Evolutionary conservation across 768 basidiomycete genomes (phyloP), one percentile per base, ranked within the genome.

Genomic region (Hygrocybe punicea): DNA sequence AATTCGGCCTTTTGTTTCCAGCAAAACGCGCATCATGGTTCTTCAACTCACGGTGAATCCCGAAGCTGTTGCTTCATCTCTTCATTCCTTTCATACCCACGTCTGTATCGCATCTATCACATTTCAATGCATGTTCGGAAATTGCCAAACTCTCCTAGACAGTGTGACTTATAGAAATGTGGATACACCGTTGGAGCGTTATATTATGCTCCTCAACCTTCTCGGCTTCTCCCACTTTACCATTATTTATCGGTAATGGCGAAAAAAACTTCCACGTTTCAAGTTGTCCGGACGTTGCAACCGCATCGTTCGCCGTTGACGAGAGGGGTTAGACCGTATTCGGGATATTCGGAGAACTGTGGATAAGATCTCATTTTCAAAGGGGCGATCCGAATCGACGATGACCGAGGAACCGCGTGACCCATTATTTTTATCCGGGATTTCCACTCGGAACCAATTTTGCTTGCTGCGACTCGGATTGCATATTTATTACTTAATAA

Each of bases 21-120:
- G 90, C 89, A 62, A 93, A 93, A 77, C 89, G 91, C 60, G 89
- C 91, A 52, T 93, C 91, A 57, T 93, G 91, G 91, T 93, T 93
- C 75, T 93, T 93, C 80, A 89, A 87, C 71, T 85, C 89, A 62
- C 85, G 88, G 70, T 87, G 75, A 81, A 65, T 62, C 48, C 33
- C 47, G 36, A 29, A 29, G 35, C 17, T 50, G n/a, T n/a, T n/a
- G 14, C 40, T 36, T 21, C 55, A 54, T 61, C 55, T 60, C 53
- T 66, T 53, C 58, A 53, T 59, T 55, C 36, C 36, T 45, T 45
- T 36, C 58, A 58, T 60, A 57, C 57, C 49, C 55, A 55, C 40
- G 36, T 56, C 47, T 59, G 59, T 53, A 55, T 63, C 51, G 57
- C 60, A 54, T 56, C 44, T 52, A 60, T 55, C 44, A 55, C 45